phyloP scores from a whole-genome alignment of 164 flowering plant genomes.

The Stephania cephalantha region DNA sequence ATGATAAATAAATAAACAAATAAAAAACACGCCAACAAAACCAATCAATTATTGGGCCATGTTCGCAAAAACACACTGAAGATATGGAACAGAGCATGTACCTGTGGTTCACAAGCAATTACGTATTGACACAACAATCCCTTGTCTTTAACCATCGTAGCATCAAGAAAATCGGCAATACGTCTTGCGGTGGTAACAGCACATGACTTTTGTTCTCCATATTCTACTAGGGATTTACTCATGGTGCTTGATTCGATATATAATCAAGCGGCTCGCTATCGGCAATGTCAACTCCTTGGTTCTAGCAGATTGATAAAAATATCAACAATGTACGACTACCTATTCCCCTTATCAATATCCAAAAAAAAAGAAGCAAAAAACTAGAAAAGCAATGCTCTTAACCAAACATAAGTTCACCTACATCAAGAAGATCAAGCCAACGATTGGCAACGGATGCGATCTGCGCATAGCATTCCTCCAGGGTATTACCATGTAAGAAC shows the following conservation, averaged over 20 bases:
- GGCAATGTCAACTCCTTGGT: conserved; percentile 89
- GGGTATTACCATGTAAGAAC: conserved; percentile 81
- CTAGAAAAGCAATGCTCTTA: not conserved
- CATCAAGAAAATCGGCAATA: conserved; percentile 96
- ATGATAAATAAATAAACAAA: not conserved
- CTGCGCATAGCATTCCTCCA: conserved; percentile 95
- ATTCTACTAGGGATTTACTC: conserved; percentile 97
- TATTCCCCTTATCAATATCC: not conserved
- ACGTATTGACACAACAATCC: conserved; percentile 92
- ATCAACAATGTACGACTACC: not conserved
- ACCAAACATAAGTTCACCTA: conserved; percentile 30
- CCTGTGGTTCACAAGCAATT: conserved; percentile 96
- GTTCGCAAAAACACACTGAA: not conserved
- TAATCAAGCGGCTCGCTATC: conserved; percentile 93
- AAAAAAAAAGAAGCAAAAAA: not conserved
- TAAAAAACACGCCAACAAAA: not conserved
- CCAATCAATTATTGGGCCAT: not conserved
- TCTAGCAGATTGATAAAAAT: conserved; percentile 33
- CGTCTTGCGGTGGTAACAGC: conserved; percentile 98
- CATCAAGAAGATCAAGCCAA: conserved; percentile 99
- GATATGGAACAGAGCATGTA: conserved; percentile 22
- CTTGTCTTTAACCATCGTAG: conserved; percentile 94
- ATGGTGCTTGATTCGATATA: conserved; percentile 99
- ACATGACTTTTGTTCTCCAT: conserved; percentile 98
- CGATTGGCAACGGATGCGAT: conserved; percentile 91